Percentiles rank a stretch among this genome's conserved stretches.
phyloP scores from a whole-genome alignment of 164 flowering plant species.

The Macadamia tetraphylla region DNA sequence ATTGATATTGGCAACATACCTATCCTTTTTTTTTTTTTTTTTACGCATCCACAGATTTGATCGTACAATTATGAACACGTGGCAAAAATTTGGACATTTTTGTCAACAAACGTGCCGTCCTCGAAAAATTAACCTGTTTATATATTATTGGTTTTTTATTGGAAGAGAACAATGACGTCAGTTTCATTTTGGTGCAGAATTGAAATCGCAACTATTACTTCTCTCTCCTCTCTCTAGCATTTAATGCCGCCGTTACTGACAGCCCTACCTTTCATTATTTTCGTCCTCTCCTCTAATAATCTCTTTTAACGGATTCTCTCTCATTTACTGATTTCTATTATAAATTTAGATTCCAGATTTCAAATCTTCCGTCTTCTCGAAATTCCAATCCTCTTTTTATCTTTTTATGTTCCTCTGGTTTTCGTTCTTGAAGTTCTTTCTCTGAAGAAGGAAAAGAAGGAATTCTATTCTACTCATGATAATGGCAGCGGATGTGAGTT shows the following conservation, averaged over 20 bases:
- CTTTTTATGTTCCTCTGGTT: background rate
- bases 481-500: conserved; percentile 75
- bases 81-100: too few relatives aligned
- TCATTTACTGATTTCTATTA: background rate
- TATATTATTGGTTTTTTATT: too few relatives aligned
- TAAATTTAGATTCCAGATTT: background rate
- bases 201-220: too few relatives aligned
- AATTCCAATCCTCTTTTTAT: background rate
- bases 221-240: background rate
- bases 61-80: too few relatives aligned
- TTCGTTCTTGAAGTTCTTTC: background rate
- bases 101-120: too few relatives aligned
- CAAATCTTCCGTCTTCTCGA: background rate
- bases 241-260: conserved; percentile 13
- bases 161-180: too few relatives aligned
- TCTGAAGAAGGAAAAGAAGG: too few relatives aligned
- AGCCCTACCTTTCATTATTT: background rate
- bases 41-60: too few relatives aligned
- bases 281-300: background rate
- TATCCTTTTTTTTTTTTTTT: too few relatives aligned
- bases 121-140: too few relatives aligned
- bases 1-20: too few relatives aligned
- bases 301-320: conserved; percentile 6
- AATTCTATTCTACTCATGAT: background rate
- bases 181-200: too few relatives aligned